phyloP scores from a whole-genome alignment of 768 basidiomycete genomes.

The Russula sp. region DNA sequence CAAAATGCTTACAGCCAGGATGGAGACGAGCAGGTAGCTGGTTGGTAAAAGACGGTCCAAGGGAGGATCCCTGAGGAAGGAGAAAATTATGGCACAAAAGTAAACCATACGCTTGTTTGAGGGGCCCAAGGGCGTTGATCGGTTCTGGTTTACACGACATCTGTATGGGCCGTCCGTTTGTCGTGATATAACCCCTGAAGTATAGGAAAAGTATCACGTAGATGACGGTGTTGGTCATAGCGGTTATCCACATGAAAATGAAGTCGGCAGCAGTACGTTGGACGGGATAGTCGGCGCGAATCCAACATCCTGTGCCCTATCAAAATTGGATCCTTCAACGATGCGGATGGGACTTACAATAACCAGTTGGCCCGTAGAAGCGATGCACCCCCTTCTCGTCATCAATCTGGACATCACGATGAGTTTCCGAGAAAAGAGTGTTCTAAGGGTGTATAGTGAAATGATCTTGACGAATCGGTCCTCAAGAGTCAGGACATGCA shows the following conservation, averaged over 20 bases:
- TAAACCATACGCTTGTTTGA: conserved; percentile 2
- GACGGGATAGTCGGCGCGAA: conserved; percentile 30
- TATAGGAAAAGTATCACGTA: conserved; percentile 42
- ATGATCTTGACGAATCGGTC: conserved; percentile 29
- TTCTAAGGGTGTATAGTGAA: conserved; percentile 36
- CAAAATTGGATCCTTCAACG: neutral
- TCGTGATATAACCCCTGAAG: conserved; percentile 35
- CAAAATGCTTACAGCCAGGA: conserved; percentile 29
- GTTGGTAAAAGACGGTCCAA: neutral
- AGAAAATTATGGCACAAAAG: neutral
- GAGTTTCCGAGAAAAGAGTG: conserved; percentile 29
- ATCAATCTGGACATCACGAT: neutral
- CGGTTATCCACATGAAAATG: conserved; percentile 44
- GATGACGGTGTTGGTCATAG: conserved; percentile 36
- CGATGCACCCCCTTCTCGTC: conserved; percentile 16
- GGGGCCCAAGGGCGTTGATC: neutral
- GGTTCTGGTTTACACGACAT: neutral
- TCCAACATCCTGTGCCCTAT: conserved; percentile 45
- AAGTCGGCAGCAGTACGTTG: conserved; percentile 45
- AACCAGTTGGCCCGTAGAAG: conserved; percentile 42
- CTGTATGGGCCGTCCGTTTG: conserved; percentile 30
- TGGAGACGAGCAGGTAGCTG: conserved; percentile 44
- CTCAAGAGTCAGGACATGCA: neutral
- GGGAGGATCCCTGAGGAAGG: neutral
- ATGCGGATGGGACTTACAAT: conserved; percentile 31